Base-by-base conservation (phyloP, 352 stramenopile species). In the Phytophthora nicotianae region DNA sequence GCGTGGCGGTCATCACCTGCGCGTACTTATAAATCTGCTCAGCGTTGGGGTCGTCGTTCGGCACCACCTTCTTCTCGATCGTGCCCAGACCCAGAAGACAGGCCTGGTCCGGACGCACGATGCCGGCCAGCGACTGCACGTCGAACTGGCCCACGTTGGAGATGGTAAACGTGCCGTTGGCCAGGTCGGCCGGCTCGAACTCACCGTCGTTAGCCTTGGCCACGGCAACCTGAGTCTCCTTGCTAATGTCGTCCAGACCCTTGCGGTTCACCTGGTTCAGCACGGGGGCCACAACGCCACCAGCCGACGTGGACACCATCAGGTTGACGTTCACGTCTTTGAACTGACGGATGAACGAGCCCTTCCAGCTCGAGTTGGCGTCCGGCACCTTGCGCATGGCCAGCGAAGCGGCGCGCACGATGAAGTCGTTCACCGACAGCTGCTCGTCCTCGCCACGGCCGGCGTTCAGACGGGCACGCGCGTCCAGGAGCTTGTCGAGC, bases 381-480 rank as follows among this genome's bases (percentile, higher is more conserved):
- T 98, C 90, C 5, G 97, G 97, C 40, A 99, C 91, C 77, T 99
- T 97, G 58, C 95, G 85, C 63, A 99, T 94, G 10, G 97, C 96
- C 43, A 99, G 79, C 37, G 97, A 97, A 14, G 85, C 95, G 26
- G 95, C 95, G 53, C 97, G 97, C 62, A 99, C 96, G 50, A 99
- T 86, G 63, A 99, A 92, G 73, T 99, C 97, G 77, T 99, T 99
- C 45, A 99, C 96, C 8, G 94, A 98, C 19, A 99, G 88, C 70
- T 99, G 52, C 72, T 84, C 61, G 56, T 91, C 78, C 84, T 97
- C 97, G 26, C 86, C 77, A 58, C 97, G 95, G 50, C 93, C 93
- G 24, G 97, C 83, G 61, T 95, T 95, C 21, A 99, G 71, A 23
- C 86, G 63, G 37, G 98, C 97, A 48, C 97, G 93, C 14, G 81